These are phyloP conservation scores for Pichia sp. DNA, from an alignment of 1,139 yeast species.

Conservation along the genomic window DNA sequence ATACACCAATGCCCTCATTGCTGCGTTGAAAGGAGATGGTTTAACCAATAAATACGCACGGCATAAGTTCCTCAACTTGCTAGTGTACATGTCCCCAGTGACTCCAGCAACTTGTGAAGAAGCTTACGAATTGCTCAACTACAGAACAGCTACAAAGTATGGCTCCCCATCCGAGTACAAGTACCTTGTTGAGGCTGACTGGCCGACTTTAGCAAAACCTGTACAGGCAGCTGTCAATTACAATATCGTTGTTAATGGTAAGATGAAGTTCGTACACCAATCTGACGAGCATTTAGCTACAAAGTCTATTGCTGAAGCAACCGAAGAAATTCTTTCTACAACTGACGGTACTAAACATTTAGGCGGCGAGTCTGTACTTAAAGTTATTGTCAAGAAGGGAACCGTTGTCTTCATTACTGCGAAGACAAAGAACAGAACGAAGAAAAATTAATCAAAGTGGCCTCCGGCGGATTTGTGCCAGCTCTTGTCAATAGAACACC, in stretches of 20 bases:
- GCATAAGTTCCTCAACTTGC: conserved; percentile 31
- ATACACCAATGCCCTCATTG: conserved; percentile 49
- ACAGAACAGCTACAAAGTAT: conserved; percentile 15
- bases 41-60: conserved; percentile 5
- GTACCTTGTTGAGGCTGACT: conserved; percentile 40
- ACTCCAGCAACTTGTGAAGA: conserved; percentile 83
- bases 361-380: conserved; percentile 29
- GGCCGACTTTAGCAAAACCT: conserved; percentile 42
- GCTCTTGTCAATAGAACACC: too few species aligned
- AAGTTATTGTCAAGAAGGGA: conserved; percentile 31
- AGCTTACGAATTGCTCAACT: conserved; percentile 53
- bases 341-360: conserved; percentile 31
- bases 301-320: conserved; percentile 29
- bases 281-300: conserved; percentile 31
- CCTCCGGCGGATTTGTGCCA: too few species aligned
- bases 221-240: conserved; percentile 33
- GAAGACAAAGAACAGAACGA: neutral
- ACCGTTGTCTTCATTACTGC: conserved; percentile 27
- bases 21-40: conserved; percentile 29
- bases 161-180: neutral
- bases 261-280: conserved; percentile 43
- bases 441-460: neutral
- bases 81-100: conserved; percentile 61
- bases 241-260: conserved; percentile 65
- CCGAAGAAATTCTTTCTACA: conserved; percentile 25